These are phyloP conservation scores for Sextonia rubra DNA, from an alignment of 164 flowering plant species.

Conservation along the genomic window DNA sequence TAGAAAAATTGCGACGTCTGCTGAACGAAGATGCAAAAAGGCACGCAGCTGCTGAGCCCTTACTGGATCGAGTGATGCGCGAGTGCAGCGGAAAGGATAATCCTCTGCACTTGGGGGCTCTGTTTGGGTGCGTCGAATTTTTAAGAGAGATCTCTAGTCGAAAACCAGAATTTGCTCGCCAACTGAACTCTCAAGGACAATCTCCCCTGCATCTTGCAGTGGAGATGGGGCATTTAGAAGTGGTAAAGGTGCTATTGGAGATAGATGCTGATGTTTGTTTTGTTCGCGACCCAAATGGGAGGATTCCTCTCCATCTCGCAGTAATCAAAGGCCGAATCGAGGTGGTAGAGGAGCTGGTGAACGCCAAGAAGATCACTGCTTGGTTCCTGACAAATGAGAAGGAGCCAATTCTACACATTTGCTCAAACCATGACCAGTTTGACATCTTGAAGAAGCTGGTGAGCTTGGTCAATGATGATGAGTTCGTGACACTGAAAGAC, in stretches of 20 bases:
- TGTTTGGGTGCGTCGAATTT: slow-evolving; percentile 22
- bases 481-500: slow-evolving; percentile 23
- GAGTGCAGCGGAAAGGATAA: not conserved
- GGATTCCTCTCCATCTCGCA: slow-evolving; percentile 49
- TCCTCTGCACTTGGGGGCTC: slow-evolving; percentile 5
- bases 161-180: slow-evolving; percentile 38
- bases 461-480: slow-evolving; percentile 28
- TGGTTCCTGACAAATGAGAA: slow-evolving; percentile 27
- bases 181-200: slow-evolving; percentile 25
- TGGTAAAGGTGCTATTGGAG: slow-evolving; percentile 33
- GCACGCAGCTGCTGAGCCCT: not conserved
- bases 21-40: not conserved
- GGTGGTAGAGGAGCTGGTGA: slow-evolving; percentile 39
- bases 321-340: slow-evolving; percentile 40
- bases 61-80: not conserved
- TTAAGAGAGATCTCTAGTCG: slow-evolving; percentile 33
- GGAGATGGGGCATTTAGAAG: slow-evolving; percentile 45
- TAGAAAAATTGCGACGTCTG: not conserved
- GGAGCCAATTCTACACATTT: slow-evolving; percentile 38
- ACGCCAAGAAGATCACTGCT: slow-evolving; percentile 22
- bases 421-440: slow-evolving; percentile 36
- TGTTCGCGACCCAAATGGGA: slow-evolving; percentile 37
- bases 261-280: slow-evolving; percentile 32
- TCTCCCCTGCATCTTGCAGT: slow-evolving; percentile 47
- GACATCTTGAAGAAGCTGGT: slow-evolving; percentile 32